Percentiles rank a stretch among this genome's conserved stretches.
Evolutionary conservation across 345 rosid genomes (phyloP).

Genomic region (Dovyalis caffra): DNA sequence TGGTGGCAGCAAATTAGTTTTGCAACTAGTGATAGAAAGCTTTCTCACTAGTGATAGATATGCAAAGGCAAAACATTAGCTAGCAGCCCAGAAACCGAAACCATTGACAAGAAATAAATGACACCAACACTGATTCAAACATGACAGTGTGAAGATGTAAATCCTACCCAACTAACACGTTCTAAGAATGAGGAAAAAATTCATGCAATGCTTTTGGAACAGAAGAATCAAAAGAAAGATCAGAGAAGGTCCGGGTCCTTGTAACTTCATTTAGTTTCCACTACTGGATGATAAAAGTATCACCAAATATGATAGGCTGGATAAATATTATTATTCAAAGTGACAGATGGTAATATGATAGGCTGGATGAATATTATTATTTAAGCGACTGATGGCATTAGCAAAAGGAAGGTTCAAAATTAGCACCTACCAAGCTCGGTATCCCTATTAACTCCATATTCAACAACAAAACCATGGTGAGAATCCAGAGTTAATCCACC

Average conservation of each 20-base stretch:
- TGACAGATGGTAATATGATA: background rate
- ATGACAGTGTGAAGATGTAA: background rate
- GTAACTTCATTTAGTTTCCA: background rate
- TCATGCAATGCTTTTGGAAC: background rate
- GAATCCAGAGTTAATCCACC: slow-evolving; percentile 84
- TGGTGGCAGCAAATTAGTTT: background rate
- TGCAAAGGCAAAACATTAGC: background rate
- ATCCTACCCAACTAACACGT: background rate
- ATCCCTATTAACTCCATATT: slow-evolving; percentile 81
- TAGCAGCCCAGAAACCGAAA: background rate
- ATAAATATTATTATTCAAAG: background rate
- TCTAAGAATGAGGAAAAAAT: background rate
- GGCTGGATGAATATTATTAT: too few relatives aligned
- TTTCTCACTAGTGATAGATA: background rate
- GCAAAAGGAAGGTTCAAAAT: slow-evolving; percentile 4
- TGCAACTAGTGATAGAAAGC: background rate
- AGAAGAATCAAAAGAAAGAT: background rate
- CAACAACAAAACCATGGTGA: slow-evolving; percentile 95
- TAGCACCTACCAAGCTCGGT: slow-evolving; percentile 75
- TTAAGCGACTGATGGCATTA: too few relatives aligned
- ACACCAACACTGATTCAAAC: background rate
- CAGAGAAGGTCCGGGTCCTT: background rate
- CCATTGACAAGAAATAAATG: slow-evolving; percentile 1
- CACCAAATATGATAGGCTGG: background rate
- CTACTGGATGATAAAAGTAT: background rate